phyloP scores from a whole-genome alignment of 208 protist species.

The Phytomonas serpens region DNA sequence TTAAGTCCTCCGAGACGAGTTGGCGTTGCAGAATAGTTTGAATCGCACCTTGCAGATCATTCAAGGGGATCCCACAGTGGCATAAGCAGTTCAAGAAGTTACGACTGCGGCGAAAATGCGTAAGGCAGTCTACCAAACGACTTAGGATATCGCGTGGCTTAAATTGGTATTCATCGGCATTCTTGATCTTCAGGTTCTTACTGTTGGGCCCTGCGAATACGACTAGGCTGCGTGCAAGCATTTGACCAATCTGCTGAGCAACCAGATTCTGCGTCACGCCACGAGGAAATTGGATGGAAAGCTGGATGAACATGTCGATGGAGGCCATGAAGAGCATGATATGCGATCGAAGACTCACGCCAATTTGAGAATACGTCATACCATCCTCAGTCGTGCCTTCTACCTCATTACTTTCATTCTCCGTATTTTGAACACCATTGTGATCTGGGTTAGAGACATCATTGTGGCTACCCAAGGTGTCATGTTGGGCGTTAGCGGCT shows the following conservation, averaged over 20 bases:
- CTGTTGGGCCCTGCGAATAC: slow-evolving; percentile 75
- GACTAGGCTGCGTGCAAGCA: slow-evolving; percentile 75
- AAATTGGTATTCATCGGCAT: slow-evolving; percentile 72
- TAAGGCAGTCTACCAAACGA: slow-evolving; percentile 73
- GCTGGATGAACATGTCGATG: slow-evolving; percentile 84
- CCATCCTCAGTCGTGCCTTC: slow-evolving; percentile 31
- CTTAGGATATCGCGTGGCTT: slow-evolving; percentile 67
- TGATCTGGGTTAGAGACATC: slow-evolving; percentile 1
- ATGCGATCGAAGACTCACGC: slow-evolving; percentile 44
- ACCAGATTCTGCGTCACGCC: slow-evolving; percentile 87
- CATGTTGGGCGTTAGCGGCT: slow-evolving; percentile 7
- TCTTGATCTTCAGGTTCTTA: slow-evolving; percentile 69
- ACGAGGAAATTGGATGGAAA: slow-evolving; percentile 58
- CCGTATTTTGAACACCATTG: slow-evolving; percentile 14
- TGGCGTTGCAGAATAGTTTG: slow-evolving; percentile 46
- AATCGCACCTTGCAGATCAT: slow-evolving; percentile 49
- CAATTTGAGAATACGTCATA: slow-evolving; percentile 74
- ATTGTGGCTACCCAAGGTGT: not conserved
- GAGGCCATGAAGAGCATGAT: slow-evolving; percentile 72
- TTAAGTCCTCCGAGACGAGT: slow-evolving; percentile 52
- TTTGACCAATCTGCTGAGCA: slow-evolving; percentile 78
- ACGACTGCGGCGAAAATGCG: slow-evolving; percentile 54
- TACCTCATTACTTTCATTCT: slow-evolving; percentile 29
- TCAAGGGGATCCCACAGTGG: slow-evolving; percentile 61
- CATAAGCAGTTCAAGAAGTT: slow-evolving; percentile 74